Evolutionary conservation across 768 basidiomycete species (phyloP).

Genomic region (Gelatoporia subvermispora): DNA sequence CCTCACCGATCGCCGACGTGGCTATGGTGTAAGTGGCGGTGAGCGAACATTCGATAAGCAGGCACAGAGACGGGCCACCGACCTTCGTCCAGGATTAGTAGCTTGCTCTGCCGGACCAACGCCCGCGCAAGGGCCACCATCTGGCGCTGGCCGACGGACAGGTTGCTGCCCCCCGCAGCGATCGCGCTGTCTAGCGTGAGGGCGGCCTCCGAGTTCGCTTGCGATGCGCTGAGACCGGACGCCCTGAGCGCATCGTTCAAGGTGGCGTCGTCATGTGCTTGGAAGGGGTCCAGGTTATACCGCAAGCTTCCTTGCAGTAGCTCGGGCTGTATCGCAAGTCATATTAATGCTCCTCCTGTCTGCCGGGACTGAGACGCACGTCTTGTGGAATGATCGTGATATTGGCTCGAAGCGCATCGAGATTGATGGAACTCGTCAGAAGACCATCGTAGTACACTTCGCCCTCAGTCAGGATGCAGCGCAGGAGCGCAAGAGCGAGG

Average conservation of each 20-base stretch:
- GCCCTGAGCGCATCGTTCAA: slow-evolving; percentile 45
- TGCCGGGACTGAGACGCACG: slow-evolving; percentile 21
- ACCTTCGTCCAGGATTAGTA: slow-evolving; percentile 58
- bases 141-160: slow-evolving; percentile 56
- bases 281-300: slow-evolving; percentile 57
- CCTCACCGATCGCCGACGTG: slow-evolving; percentile 7
- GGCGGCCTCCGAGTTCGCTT: slow-evolving; percentile 28
- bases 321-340: slow-evolving; percentile 32
- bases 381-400: slow-evolving; percentile 43
- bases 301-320: slow-evolving; percentile 52
- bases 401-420: slow-evolving; percentile 39
- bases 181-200: slow-evolving; percentile 43
- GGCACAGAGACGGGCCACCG: neutral
- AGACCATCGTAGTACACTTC: slow-evolving; percentile 43
- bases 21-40: neutral
- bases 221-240: slow-evolving; percentile 40
- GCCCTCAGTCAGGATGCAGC: slow-evolving; percentile 45
- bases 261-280: slow-evolving; percentile 45
- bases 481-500: slow-evolving; percentile 43
- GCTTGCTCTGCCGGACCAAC: slow-evolving; percentile 49
- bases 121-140: slow-evolving; percentile 57
- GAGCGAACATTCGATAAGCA: neutral
- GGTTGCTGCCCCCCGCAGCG: slow-evolving; percentile 39
- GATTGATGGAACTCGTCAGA: slow-evolving; percentile 35
- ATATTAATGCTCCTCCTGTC: neutral